These are phyloP conservation scores for Pleurotus ostreatus DNA, from an alignment of 768 basidiomycete species.

Conservation along the genomic window DNA sequence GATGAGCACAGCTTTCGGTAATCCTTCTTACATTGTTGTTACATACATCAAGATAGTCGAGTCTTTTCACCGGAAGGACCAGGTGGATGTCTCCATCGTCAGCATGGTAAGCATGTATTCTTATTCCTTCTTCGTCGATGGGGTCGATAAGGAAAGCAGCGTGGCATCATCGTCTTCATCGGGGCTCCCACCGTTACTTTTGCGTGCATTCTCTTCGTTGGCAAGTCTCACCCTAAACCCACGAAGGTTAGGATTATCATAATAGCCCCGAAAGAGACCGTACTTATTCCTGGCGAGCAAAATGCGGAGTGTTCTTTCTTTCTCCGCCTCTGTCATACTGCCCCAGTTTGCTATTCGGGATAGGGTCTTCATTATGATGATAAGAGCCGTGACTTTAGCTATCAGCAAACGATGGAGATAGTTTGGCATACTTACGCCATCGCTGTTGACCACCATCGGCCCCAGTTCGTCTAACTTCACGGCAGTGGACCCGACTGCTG, in stretches of 20 bases:
- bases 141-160: neutral
- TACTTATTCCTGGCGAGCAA: conserved; percentile 50
- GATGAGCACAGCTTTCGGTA: neutral
- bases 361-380: conserved; percentile 39
- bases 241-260: neutral
- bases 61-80: too few relatives aligned
- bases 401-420: neutral
- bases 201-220: conserved; percentile 2
- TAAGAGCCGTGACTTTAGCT: neutral
- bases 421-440: conserved; percentile 43
- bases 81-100: too few relatives aligned
- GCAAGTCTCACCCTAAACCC: conserved; percentile 1
- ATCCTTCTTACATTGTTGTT: too few relatives aligned
- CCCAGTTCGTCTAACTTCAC: conserved; percentile 57
- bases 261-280: conserved; percentile 8
- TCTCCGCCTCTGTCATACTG: conserved; percentile 51
- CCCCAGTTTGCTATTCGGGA: conserved; percentile 67
- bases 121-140: neutral
- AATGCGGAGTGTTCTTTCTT: conserved; percentile 51
- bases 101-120: too few relatives aligned
- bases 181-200: neutral
- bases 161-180: neutral
- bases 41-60: too few relatives aligned
- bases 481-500: conserved; percentile 17
- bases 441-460: conserved; percentile 64